These are phyloP conservation scores for Setaria viridis DNA, from an alignment of 202 grass and related monocot species.

Conservation along the genomic window DNA sequence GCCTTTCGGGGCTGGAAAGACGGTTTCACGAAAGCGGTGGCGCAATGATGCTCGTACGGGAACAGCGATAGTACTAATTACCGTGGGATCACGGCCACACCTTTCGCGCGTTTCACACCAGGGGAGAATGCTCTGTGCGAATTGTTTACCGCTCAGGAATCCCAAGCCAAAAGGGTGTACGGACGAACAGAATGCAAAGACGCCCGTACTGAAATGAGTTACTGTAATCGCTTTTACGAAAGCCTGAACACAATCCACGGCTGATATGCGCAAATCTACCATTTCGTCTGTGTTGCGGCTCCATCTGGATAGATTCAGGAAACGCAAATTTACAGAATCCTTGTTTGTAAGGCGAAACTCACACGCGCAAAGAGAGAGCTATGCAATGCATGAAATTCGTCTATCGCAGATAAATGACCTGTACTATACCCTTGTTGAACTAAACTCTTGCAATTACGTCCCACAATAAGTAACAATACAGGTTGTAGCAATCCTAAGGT, in stretches of 20 bases:
- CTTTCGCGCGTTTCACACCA: neutral
- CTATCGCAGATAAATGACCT: too few relatives aligned
- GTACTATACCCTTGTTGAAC: too few relatives aligned
- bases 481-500: too few relatives aligned
- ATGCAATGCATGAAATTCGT: too few relatives aligned
- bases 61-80: neutral
- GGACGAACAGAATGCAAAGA: neutral
- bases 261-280: neutral
- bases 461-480: too few relatives aligned
- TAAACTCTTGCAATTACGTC: too few relatives aligned
- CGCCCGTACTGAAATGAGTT: neutral
- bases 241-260: neutral
- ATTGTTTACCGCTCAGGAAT: conserved; percentile 9
- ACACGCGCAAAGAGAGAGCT: too few relatives aligned
- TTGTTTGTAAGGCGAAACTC: too few relatives aligned
- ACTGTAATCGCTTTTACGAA: neutral
- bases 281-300: neutral
- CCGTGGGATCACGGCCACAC: neutral
- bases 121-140: neutral
- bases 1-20: conserved; percentile 5
- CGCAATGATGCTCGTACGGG: neutral
- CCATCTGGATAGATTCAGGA: neutral
- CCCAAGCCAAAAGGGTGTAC: neutral
- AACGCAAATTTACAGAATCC: neutral
- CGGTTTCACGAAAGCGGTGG: neutral